Base-by-base conservation (phyloP, 1,139 yeast species). In the Geotrichum klebahnii region DNA sequence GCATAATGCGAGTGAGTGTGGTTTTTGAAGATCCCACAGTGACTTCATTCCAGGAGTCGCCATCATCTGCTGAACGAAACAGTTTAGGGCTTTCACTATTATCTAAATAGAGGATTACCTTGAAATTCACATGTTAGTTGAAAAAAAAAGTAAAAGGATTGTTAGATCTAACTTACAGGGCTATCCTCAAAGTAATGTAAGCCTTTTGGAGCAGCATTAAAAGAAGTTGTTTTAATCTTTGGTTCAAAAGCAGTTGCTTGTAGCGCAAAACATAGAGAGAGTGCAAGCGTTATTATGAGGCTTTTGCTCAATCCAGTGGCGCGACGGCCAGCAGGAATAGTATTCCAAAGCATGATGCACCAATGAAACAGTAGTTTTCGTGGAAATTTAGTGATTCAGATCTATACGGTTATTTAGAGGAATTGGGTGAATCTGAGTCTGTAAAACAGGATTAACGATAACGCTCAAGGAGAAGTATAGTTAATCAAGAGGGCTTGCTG, bases 21-120 rank as follows among this genome's bases (percentile, higher is more conserved):
- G 60, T 59, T n/a, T 65, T 66, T 4, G 65, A 59, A 3, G 61
- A 63, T 17, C 58, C 55, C 9, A 56, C 44, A n/a, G 59, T 68
- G 45, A 76, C 65, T 12, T 59, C 57, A 0, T 65, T 57, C 83
- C 86, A 85, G 0, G 71, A 61, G 17, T 63, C 70, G 5, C 94
- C 94, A 57, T 81, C 80, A 61, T 84, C 77, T 14, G 63, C 67
- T 0, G 90, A 81, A 8, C 76, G 58, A 35, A 56, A 67, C 2
- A 81, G 63, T 3, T 56, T 44, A 3, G 52, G 51, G 8, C 59
- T 58, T 0, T 54, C 46, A 0, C 66, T 62, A 10, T 55, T 57
- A 19, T 71, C 71, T 40, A 74, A 63, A 10, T 72, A 68, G 36
- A 84, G 57, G 5, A 82, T 61, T 16, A 70, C 45, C 53, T 47